Evolutionary conservation across 2,329 filamentous ascomycete species (phyloP).

Genomic region (Amauroascus verrucosus): DNA sequence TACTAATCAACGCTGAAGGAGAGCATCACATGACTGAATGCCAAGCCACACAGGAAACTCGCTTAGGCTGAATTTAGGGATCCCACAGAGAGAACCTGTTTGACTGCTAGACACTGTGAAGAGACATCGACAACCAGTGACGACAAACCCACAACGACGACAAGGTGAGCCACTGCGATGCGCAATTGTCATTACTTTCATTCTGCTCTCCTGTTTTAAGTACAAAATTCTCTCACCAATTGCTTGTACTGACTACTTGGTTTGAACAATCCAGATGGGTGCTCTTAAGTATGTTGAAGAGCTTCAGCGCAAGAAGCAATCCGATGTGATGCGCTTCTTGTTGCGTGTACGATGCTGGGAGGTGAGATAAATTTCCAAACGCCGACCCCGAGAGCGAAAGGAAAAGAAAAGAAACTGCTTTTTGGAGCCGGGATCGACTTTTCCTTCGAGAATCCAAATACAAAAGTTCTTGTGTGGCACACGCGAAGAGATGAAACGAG

Average conservation of each 20-base stretch:
- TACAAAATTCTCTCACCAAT: slow-evolving; percentile 6
- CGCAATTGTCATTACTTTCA: neutral
- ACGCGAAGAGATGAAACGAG: slow-evolving; percentile 7
- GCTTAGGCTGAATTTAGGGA: slow-evolving; percentile 33
- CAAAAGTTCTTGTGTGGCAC: slow-evolving; percentile 15
- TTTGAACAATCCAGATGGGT: slow-evolving; percentile 62
- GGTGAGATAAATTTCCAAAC: slow-evolving; percentile 42
- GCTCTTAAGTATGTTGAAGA: slow-evolving; percentile 99
- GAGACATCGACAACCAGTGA: slow-evolving; percentile 37
- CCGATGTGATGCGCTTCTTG: slow-evolving; percentile 99
- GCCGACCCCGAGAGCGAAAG: neutral
- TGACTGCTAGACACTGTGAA: slow-evolving; percentile 25
- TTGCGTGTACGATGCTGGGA: slow-evolving; percentile 99
- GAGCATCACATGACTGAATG: slow-evolving; percentile 18
- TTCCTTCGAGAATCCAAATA: slow-evolving; percentile 1
- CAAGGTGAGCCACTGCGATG: slow-evolving; percentile 30
- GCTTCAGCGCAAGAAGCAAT: slow-evolving; percentile 99
- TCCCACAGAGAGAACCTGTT: slow-evolving; percentile 34
- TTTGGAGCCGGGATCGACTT: neutral
- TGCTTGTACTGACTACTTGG: neutral
- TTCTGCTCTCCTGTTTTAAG: neutral
- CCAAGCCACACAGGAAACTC: slow-evolving; percentile 21
- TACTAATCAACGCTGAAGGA: neutral
- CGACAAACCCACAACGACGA: slow-evolving; percentile 36
- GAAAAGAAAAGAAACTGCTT: neutral